A percentile compares a stretch with the other conserved stretches of the same genome.
These are phyloP conservation scores for Malassezia furfur DNA, from an alignment of 1,284 basidiomycete genomes.

Conservation along the genomic window DNA sequence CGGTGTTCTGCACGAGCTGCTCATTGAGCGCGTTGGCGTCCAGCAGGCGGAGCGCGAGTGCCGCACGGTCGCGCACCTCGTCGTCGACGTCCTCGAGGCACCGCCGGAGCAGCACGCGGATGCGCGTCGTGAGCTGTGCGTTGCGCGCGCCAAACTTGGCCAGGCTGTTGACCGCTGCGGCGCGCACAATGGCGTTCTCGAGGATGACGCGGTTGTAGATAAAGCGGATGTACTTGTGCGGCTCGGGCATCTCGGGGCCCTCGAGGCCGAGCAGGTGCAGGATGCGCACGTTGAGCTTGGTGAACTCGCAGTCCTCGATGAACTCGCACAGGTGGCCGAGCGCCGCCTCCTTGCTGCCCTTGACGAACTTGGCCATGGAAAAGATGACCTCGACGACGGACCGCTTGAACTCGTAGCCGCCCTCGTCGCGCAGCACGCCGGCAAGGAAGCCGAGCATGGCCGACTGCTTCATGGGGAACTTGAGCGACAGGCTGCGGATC, in stretches of 20 bases:
- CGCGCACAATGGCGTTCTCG: constrained; percentile 94
- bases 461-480: constrained; percentile 93
- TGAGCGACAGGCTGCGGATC: constrained; percentile 92
- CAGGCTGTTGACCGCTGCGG: constrained; percentile 85
- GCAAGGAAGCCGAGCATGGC: constrained; percentile 54
- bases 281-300: constrained; percentile 93
- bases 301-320: constrained; percentile 99
- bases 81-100: constrained; percentile 98
- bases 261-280: constrained; percentile 89
- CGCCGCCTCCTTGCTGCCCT: constrained; percentile 75
- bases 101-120: constrained; percentile 61
- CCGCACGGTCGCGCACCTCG: constrained; percentile 94
- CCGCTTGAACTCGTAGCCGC: constrained; percentile 98
- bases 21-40: constrained; percentile 70
- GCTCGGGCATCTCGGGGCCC: constrained; percentile 87
- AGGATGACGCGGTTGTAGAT: constrained; percentile 99
- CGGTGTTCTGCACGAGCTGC: constrained; percentile 82
- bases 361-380: constrained; percentile 98
- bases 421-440: constrained; percentile 57
- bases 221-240: constrained; percentile 96
- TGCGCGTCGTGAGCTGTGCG: constrained; percentile 67
- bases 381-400: constrained; percentile 99
- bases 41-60: constrained; percentile 70
- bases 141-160: constrained; percentile 93
- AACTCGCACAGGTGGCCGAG: constrained; percentile 99